Evolutionary conservation across 768 basidiomycete species (phyloP).

Genomic region (Lactifluus volemus): DNA sequence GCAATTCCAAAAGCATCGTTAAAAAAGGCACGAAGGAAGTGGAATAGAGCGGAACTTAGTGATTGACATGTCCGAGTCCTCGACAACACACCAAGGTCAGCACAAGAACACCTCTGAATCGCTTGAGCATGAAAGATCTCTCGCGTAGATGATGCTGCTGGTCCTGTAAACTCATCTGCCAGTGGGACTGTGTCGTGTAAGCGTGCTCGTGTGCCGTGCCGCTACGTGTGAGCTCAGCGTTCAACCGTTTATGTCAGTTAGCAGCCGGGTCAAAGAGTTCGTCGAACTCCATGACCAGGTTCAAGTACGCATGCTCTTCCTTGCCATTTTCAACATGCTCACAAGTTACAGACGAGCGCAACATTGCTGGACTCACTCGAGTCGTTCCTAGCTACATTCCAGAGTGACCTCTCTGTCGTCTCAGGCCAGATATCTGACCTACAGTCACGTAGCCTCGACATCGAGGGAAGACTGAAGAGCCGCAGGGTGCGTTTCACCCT

Average conservation of each 20-base stretch:
- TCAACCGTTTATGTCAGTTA: slow-evolving; percentile 24
- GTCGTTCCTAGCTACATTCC: slow-evolving; percentile 89
- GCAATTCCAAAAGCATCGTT: too few relatives aligned
- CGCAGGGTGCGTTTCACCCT: slow-evolving; percentile 54
- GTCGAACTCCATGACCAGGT: slow-evolving; percentile 89
- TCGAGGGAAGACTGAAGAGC: slow-evolving; percentile 78
- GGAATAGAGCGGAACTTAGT: too few relatives aligned
- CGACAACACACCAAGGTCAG: neutral
- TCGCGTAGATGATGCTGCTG: neutral
- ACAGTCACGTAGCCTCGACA: slow-evolving; percentile 82
- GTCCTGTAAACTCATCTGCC: neutral
- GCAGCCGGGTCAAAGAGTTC: slow-evolving; percentile 51
- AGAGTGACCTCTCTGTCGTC: slow-evolving; percentile 86
- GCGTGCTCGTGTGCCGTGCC: neutral
- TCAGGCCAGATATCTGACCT: slow-evolving; percentile 95
- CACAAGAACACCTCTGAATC: neutral
- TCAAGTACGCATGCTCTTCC: slow-evolving; percentile 39
- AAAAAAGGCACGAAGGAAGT: too few relatives aligned
- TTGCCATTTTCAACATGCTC: neutral
- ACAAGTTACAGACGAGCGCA: slow-evolving; percentile 61
- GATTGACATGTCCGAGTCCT: neutral
- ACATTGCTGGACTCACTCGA: slow-evolving; percentile 81
- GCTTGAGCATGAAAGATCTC: neutral
- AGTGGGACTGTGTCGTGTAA: slow-evolving; percentile 10
- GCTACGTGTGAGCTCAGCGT: neutral